These are phyloP conservation scores for Flueggea neowawraea DNA, from an alignment of 441 rosid genomes.

Conservation along the genomic window DNA sequence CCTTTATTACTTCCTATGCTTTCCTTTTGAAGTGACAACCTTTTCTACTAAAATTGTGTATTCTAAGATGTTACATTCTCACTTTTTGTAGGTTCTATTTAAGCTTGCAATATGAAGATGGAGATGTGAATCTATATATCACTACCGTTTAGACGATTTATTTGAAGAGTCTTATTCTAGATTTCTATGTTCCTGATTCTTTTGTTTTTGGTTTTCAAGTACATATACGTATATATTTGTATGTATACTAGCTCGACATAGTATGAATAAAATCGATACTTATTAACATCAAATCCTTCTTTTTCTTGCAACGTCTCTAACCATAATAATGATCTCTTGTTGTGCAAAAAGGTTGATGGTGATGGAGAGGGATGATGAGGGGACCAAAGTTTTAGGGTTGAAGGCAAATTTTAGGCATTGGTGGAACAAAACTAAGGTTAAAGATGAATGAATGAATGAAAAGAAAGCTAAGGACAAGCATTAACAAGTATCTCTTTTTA, in stretches of 20 bases:
- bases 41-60: no score
- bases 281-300: conserved; percentile 17
- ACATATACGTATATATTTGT: conserved; percentile 34
- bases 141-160: conserved; percentile 18
- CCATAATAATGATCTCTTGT: conserved; percentile 2
- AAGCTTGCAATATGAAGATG: conserved; percentile 50
- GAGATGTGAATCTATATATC: conserved; percentile 42
- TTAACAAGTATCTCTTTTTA: not conserved
- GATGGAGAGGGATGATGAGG: conserved; percentile 13
- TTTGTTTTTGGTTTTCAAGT: conserved; percentile 21
- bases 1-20: not conserved
- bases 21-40: not conserved
- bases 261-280: conserved; percentile 36
- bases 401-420: conserved; percentile 11
- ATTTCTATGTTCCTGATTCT: conserved; percentile 36
- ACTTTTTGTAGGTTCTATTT: conserved; percentile 44
- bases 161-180: conserved; percentile 13
- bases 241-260: conserved; percentile 27
- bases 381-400: conserved; percentile 25
- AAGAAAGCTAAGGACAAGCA: conserved; percentile 8
- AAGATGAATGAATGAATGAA: conserved; percentile 2
- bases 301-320: conserved; percentile 1
- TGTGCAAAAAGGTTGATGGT: conserved; percentile 15
- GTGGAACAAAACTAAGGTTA: conserved; percentile 16
- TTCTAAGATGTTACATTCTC: not conserved